Conservation (phyloP, 805 yeast genomes). For the Lipomyces mesembrius region DNA sequence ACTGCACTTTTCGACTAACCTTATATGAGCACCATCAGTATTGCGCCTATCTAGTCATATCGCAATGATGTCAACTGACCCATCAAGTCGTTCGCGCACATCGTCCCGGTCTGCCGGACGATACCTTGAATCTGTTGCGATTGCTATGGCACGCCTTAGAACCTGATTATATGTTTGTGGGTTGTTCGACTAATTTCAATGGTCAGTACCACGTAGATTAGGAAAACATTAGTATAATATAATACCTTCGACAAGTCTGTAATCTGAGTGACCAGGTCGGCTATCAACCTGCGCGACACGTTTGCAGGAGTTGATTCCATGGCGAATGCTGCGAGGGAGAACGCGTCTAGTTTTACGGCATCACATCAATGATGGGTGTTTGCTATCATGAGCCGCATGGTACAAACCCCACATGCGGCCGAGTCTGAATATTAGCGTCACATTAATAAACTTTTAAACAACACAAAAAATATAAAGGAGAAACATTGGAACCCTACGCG, state of each 20-base stretch:
- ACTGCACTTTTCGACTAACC: constrained; percentile 41
- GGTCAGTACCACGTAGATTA: background rate
- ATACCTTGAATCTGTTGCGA: constrained; percentile 5
- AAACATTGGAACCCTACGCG: too few species aligned
- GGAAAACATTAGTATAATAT: too few species aligned
- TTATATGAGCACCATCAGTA: background rate
- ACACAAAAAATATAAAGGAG: too few species aligned
- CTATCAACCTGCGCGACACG: constrained; percentile 11
- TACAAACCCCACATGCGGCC: too few species aligned
- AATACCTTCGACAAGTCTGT: constrained; percentile 21
- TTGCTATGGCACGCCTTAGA: constrained; percentile 18
- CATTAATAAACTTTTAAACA: too few species aligned
- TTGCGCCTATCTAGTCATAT: background rate
- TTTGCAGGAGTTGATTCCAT: constrained; percentile 21
- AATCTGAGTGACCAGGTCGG: constrained; percentile 17
- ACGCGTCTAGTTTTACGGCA: too few species aligned
- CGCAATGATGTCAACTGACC: constrained; percentile 7
- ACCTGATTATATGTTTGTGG: constrained; percentile 17
- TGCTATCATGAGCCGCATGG: too few species aligned
- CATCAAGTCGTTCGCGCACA: constrained; percentile 20
- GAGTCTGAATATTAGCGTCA: too few species aligned
- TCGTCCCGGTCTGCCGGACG: constrained; percentile 19
- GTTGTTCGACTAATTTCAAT: constrained; percentile 4
- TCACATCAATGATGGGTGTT: too few species aligned
- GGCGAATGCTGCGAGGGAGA: too few species aligned